Conservation (phyloP, 2,329 filamentous ascomycete species). For the Fusarium chuoi region DNA sequence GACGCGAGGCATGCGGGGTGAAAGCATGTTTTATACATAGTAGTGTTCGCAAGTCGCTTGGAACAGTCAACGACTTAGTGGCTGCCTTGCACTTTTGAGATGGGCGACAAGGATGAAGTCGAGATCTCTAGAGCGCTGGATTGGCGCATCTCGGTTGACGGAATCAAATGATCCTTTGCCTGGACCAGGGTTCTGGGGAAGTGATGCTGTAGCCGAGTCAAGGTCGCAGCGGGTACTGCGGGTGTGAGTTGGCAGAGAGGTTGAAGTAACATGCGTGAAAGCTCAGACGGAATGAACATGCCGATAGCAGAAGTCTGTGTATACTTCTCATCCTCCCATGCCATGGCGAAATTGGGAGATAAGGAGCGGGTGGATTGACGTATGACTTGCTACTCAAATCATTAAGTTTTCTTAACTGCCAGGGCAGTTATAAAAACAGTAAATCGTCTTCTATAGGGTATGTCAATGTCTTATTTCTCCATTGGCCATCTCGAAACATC, state of each 20-base stretch:
- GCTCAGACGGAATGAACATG: neutral
- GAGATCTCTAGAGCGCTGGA: neutral
- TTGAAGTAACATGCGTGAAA: neutral
- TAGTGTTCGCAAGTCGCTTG: neutral
- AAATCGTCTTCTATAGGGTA: neutral
- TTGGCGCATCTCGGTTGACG: neutral
- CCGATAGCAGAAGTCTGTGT: neutral
- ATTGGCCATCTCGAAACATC: neutral
- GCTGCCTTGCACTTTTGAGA: neutral
- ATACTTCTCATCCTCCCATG: no score
- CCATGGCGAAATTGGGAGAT: neutral
- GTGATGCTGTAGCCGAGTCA: neutral
- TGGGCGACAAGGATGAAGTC: neutral
- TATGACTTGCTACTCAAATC: neutral
- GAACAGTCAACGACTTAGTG: neutral
- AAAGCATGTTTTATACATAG: neutral
- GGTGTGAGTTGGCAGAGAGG: fast-evolving
- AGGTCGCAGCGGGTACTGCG: no score
- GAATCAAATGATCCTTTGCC: neutral
- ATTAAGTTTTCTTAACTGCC: no score
- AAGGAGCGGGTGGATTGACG: fast-evolving
- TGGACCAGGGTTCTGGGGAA: neutral
- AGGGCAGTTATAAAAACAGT: fast-evolving
- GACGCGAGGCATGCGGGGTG: neutral
- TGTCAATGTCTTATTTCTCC: neutral